These are phyloP conservation scores for Lanmaoa rubissima DNA, from an alignment of 768 basidiomycete species.

Conservation along the genomic window DNA sequence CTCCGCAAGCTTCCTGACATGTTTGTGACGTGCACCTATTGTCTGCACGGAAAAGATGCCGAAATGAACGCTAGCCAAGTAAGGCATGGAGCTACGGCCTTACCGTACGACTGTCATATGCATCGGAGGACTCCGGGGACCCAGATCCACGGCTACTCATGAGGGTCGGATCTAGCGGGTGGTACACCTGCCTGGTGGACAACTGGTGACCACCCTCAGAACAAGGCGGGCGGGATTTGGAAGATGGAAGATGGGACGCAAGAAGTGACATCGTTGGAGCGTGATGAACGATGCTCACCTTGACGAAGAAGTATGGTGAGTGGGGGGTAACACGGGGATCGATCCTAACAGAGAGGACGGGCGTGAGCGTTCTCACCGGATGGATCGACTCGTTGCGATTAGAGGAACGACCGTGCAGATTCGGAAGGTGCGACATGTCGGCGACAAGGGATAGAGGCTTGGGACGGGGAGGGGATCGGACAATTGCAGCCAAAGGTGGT, in stretches of 20 bases:
- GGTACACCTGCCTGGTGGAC: no score
- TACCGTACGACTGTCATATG: background rate
- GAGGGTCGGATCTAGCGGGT: background rate
- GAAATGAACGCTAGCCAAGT: background rate
- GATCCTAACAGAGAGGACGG: background rate
- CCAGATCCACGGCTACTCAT: background rate
- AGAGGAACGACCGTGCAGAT: no score
- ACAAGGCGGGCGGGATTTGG: background rate
- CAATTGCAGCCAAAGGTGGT: background rate
- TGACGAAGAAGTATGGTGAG: background rate
- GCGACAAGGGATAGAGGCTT: background rate
- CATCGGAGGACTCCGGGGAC: background rate
- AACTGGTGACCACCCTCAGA: no score
- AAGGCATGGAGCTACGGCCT: no score
- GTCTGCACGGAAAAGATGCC: background rate
- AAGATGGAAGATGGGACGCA: no score
- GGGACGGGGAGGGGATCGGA: background rate
- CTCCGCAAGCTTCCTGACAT: no score
- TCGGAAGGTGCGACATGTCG: background rate
- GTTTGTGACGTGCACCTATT: background rate
- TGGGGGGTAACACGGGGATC: background rate
- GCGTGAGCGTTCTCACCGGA: background rate
- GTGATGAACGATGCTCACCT: background rate
- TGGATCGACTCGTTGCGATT: background rate
- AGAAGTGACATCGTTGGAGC: background rate